A percentile compares a stretch with the other conserved stretches of the same genome.
Evolutionary conservation across 371 early-diverging fungal genomes (phyloP).

Genomic region (Chytridium lagenaria): DNA sequence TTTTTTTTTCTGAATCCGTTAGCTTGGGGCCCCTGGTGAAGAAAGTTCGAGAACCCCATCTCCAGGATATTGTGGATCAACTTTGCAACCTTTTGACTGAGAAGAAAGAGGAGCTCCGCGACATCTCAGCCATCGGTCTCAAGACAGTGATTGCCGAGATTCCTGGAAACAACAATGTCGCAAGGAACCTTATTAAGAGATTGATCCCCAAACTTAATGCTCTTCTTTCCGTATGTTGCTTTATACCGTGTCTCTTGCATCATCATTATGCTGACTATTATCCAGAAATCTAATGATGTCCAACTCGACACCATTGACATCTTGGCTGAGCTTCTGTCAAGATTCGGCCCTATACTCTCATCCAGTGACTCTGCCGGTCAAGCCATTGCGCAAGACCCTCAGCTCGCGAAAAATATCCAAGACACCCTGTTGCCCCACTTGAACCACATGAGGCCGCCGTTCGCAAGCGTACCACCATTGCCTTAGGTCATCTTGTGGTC

Average conservation of each 20-base stretch:
- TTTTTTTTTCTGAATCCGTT: conserved; percentile 2
- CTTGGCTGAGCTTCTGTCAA: conserved; percentile 77
- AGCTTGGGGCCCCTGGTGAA: conserved; percentile 81
- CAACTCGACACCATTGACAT: conserved; percentile 86
- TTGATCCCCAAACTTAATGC: conserved; percentile 69
- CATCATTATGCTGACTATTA: conserved; percentile 28
- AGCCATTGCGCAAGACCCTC: conserved; percentile 7
- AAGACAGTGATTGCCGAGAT: conserved; percentile 83
- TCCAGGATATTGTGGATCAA: conserved; percentile 71
- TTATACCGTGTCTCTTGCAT: not conserved
- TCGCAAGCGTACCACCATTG: conserved; percentile 81
- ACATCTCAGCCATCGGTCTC: conserved; percentile 81
- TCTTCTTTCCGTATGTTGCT: conserved; percentile 61
- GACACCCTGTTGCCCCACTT: conserved; percentile 70
- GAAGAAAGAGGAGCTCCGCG: conserved; percentile 55
- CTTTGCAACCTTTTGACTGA: conserved; percentile 57
- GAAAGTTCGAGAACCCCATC: conserved; percentile 69
- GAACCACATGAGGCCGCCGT: conserved; percentile 78
- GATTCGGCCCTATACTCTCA: conserved; percentile 66
- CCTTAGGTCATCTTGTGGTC: conserved; percentile 72
- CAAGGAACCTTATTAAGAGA: conserved; percentile 62
- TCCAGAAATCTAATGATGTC: conserved; percentile 68
- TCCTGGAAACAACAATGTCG: conserved; percentile 52
- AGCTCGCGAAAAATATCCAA: conserved; percentile 66
- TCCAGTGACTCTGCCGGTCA: conserved; percentile 47